Percentiles rank a stretch among this genome's conserved stretches.
Conservation (phyloP, 2,329 filamentous ascomycete species). For the Apiospora marii region DNA sequence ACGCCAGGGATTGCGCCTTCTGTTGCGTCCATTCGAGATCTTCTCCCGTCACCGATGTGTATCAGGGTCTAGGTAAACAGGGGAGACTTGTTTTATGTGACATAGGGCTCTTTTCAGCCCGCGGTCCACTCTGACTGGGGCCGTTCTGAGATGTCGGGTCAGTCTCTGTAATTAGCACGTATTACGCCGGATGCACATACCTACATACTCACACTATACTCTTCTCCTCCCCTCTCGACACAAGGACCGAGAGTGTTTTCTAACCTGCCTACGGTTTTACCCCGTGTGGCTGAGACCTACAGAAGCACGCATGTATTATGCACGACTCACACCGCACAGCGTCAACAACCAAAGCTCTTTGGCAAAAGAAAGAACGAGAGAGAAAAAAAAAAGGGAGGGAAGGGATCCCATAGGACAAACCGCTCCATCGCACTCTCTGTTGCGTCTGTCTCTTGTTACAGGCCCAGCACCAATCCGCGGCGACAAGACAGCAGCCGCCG, state of each 20-base stretch:
- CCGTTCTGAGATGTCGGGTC: conserved; percentile 19
- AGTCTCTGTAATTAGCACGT: neutral
- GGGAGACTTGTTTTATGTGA: conserved; percentile 15
- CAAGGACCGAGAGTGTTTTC: neutral
- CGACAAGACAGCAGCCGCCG: conserved; percentile 4
- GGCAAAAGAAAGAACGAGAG: neutral
- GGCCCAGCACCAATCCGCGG: conserved; percentile 2
- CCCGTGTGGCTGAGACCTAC: conserved; percentile 13
- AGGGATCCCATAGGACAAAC: neutral
- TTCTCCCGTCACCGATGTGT: conserved; percentile 15
- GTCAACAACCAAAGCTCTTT: neutral
- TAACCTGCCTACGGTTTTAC: neutral
- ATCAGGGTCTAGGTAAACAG: neutral
- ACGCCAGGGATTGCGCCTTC: neutral
- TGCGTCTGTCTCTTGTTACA: conserved; percentile 1
- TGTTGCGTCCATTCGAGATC: neutral
- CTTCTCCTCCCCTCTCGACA: neutral
- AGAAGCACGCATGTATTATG: conserved; percentile 10
- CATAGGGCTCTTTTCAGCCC: conserved; percentile 2
- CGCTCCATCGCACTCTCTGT: neutral
- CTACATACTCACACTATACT: neutral
- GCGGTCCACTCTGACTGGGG: neutral
- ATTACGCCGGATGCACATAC: neutral
- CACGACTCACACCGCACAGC: neutral
- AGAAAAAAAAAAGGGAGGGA: neutral